phyloP scores from a whole-genome alignment of 768 basidiomycete genomes.

The Suillus hirtellus region DNA sequence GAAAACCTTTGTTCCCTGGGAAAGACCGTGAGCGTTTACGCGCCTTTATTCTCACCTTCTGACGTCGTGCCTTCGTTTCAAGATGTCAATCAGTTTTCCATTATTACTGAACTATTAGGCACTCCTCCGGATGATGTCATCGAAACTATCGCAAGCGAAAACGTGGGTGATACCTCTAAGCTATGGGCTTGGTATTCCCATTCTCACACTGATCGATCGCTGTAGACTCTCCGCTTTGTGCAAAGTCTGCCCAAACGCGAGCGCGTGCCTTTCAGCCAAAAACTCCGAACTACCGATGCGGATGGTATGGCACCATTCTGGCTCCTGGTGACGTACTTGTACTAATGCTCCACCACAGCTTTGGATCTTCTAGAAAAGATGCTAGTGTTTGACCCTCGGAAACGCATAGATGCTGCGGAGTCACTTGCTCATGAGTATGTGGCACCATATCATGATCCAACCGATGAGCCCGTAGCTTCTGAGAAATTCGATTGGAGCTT shows the following conservation, averaged over 20 bases:
- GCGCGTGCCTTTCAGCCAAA: constrained; percentile 92
- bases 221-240: constrained; percentile 95
- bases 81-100: constrained; percentile 99
- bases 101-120: constrained; percentile 96
- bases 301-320: constrained; percentile 55
- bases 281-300: constrained; percentile 85
- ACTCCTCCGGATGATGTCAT: constrained; percentile 99
- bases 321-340: background rate
- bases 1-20: constrained; percentile 97
- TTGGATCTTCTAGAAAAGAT: constrained; percentile 97
- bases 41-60: constrained; percentile 12
- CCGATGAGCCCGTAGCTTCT: constrained; percentile 90
- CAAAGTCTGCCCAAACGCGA: constrained; percentile 96
- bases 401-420: constrained; percentile 91
- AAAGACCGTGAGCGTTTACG: constrained; percentile 85
- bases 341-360: constrained; percentile 45
- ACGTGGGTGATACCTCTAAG: constrained; percentile 53
- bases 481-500: constrained; percentile 99
- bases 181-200: background rate
- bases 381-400: constrained; percentile 98
- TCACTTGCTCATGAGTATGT: constrained; percentile 94
- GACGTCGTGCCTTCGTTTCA: constrained; percentile 15
- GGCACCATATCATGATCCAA: constrained; percentile 96
- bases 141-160: constrained; percentile 96
- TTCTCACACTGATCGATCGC: constrained; percentile 17